phyloP scores from a whole-genome alignment of 164 flowering plant genomes.

The Magnolia sinica region DNA sequence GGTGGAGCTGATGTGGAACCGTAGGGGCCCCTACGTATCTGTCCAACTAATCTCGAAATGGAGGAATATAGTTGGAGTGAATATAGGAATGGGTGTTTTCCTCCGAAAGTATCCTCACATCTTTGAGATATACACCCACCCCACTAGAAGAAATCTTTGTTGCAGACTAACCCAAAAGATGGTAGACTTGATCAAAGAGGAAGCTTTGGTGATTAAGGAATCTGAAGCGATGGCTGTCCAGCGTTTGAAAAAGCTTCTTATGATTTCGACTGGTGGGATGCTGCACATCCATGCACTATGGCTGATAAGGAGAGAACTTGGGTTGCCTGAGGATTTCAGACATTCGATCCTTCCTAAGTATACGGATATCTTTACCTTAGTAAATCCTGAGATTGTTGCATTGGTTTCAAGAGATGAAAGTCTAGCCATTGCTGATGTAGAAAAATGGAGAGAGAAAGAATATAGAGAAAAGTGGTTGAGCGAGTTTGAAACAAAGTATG shows the following conservation, averaged over 20 bases:
- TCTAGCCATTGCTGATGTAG: constrained; percentile 54
- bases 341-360: constrained; percentile 60
- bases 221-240: constrained; percentile 39
- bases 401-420: constrained; percentile 50
- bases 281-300: constrained; percentile 72
- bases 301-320: constrained; percentile 66
- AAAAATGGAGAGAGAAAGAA: constrained; percentile 84
- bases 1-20: constrained; percentile 43
- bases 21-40: constrained; percentile 58
- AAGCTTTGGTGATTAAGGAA: constrained; percentile 37
- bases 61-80: constrained; percentile 56
- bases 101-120: constrained; percentile 71
- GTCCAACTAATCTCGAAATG: constrained; percentile 68
- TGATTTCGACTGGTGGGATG: constrained; percentile 60
- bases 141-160: constrained; percentile 50
- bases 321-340: constrained; percentile 70
- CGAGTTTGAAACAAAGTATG: constrained; percentile 73
- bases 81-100: constrained; percentile 42
- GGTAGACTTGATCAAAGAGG: constrained; percentile 47
- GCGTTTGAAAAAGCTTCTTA: constrained; percentile 61
- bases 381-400: constrained; percentile 59
- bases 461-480: constrained; percentile 85
- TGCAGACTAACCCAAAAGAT: constrained; percentile 47
- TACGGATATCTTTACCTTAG: constrained; percentile 44
- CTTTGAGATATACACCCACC: constrained; percentile 66